Evolutionary conservation across 2,329 filamentous ascomycete species (phyloP), one percentile per base, ranked within the genome.

Genomic region (Aspergillus awamori): DNA sequence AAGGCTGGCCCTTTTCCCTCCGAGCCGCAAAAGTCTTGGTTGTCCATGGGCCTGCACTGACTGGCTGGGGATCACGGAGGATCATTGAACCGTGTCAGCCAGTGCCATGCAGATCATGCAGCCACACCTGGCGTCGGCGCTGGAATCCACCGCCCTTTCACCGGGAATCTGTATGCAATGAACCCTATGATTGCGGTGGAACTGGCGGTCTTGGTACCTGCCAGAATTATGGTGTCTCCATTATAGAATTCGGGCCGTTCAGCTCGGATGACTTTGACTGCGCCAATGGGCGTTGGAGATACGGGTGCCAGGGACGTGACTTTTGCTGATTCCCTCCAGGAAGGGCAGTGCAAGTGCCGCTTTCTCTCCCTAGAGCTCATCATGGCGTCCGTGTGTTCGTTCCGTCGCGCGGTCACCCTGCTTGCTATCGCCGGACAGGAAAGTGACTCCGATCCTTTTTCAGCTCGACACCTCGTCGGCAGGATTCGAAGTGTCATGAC

Each of bases 121-220:
- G 53, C 53, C 53, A 56, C 53, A 47, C 41, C 53, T 33, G 39
- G 26, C 47, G 22, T 17, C 26, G 26, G 41, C 39, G 53, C 17
- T 28, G 6, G 48, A 55, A 48, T 54, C 57, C 57, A 59, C 57
- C 57, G 57, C 57, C 57, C 57, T 59, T 59, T 59, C 41, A 39
- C 51, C 49, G 24, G 57, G 57, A 36, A 22, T 48, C 39, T 30
- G 30, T 55, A 55, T 55, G 51, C 57, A 49, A 3, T 41, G n/a
- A 59, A 59, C 57, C 57, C 57, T 55, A 55, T 59, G 51, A 11
- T n/a, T 15, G 30, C 41, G 41, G 33, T 8, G 26, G 33, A 59
- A 59, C 53, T 28, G 52, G 57, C 57, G 57, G 57, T 55, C 51
- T 45, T 26, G 15, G 38, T 36, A 22, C 17, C 15, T 56, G 26